phyloP scores from a whole-genome alignment of 1,284 basidiomycete genomes.

The Heterobasidion parviporum region DNA sequence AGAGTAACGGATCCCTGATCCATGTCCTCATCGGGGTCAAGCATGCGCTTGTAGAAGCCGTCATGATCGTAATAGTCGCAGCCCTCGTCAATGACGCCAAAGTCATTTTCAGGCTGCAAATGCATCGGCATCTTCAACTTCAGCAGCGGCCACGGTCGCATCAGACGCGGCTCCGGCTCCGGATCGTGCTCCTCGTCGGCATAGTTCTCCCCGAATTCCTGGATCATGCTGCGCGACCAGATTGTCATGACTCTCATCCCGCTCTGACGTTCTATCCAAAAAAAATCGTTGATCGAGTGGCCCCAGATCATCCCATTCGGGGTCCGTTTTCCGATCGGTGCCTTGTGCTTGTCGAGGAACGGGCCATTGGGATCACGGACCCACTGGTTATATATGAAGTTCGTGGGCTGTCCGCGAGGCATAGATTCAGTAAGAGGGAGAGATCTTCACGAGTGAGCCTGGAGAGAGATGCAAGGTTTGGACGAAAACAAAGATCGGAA shows the following conservation, averaged over 20 bases:
- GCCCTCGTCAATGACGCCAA: conserved; percentile 4
- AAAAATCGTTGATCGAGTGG: conserved; percentile 20
- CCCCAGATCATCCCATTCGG: conserved; percentile 26
- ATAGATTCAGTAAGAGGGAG: too few relatives aligned
- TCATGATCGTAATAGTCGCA: conserved; percentile 8
- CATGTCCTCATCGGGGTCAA: neutral
- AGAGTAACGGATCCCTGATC: neutral
- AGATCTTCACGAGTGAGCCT: too few relatives aligned
- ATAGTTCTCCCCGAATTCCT: conserved; percentile 20
- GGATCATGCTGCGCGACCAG: conserved; percentile 27
- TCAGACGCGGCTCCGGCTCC: conserved; percentile 11
- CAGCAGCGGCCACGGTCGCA: conserved; percentile 15
- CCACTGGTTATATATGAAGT: conserved; percentile 10
- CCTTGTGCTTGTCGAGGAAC: conserved; percentile 14
- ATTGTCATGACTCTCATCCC: conserved; percentile 16
- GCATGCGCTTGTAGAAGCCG: neutral
- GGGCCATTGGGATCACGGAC: conserved; percentile 17
- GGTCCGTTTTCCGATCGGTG: conserved; percentile 19
- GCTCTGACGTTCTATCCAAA: conserved; percentile 20
- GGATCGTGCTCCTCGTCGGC: conserved; percentile 11
- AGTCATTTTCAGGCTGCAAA: neutral
- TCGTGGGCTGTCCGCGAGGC: too few relatives aligned
- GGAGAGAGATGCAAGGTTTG: too few relatives aligned
- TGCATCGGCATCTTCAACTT: conserved; percentile 9
- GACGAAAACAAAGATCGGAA: too few relatives aligned